A percentile compares a stretch with the other conserved stretches of the same genome.
phyloP scores from a whole-genome alignment of 2,329 filamentous ascomycete species.

The Calonectria pseudoturangicola region DNA sequence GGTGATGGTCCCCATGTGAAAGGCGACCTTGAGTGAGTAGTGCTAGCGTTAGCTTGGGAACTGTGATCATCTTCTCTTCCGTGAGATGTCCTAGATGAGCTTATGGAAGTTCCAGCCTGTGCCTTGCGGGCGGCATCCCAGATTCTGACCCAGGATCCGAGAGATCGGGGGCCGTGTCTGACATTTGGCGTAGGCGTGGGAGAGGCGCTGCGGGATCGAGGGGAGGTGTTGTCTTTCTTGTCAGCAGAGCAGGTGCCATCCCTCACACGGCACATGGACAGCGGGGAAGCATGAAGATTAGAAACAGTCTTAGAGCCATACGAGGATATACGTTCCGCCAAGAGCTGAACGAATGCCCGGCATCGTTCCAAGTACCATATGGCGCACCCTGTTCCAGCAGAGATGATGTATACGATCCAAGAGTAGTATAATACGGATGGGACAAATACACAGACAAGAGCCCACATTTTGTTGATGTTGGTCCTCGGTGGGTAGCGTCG shows the following conservation, averaged over 20 bases:
- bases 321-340: neutral
- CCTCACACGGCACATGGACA: neutral
- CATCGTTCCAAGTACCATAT: constrained; percentile 6
- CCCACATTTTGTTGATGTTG: constrained; percentile 3
- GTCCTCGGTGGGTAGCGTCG: constrained; percentile 1
- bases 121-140: constrained; percentile 18
- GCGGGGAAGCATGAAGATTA: neutral
- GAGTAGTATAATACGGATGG: constrained; percentile 19
- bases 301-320: constrained; percentile 10
- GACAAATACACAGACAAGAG: constrained; percentile 23
- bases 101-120: neutral
- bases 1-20: neutral
- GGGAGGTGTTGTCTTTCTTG: neutral
- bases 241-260: neutral
- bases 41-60: neutral
- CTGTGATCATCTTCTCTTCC: neutral
- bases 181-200: neutral
- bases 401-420: constrained; percentile 26
- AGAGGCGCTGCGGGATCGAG: neutral
- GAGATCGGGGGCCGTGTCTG: constrained; percentile 1
- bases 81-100: neutral
- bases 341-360: constrained; percentile 11
- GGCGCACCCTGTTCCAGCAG: neutral
- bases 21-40: neutral
- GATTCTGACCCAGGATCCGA: constrained; percentile 13